Evolutionary conservation across 2,329 filamentous ascomycete species (phyloP).

Genomic region (Ceratocystis destructans): DNA sequence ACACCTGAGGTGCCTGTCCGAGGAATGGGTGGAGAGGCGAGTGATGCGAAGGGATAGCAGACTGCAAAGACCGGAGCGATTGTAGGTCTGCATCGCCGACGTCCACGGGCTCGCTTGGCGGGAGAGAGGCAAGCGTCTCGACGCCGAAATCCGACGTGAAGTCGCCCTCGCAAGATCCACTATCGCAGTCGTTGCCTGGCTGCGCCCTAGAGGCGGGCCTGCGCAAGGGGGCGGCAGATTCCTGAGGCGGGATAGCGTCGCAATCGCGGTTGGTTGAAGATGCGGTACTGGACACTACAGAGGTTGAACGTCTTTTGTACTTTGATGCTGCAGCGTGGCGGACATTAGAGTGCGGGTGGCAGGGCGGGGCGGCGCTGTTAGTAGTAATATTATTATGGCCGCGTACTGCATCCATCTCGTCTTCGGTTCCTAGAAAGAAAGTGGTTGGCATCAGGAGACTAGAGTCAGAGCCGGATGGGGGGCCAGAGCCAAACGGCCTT

Average conservation of each 20-base stretch:
- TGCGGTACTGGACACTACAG: not conserved
- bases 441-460: not conserved
- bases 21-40: not conserved
- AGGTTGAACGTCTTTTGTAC: not conserved
- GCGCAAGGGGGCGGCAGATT: not conserved
- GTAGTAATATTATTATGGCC: not conserved
- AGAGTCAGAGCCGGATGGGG: not conserved
- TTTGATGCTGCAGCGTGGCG: not conserved
- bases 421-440: slow-evolving; percentile 13
- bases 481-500: not conserved
- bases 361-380: not conserved
- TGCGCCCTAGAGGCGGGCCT: not conserved
- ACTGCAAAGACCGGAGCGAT: slow-evolving; percentile 17
- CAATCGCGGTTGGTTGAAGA: not conserved
- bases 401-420: slow-evolving; percentile 11
- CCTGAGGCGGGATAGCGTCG: not conserved
- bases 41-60: not conserved
- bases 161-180: not conserved
- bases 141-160: slow-evolving; percentile 8
- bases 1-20: not conserved
- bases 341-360: slow-evolving; percentile 1
- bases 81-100: slow-evolving; percentile 13
- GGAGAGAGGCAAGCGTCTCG: slow-evolving; percentile 9
- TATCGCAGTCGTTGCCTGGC: not conserved
- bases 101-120: slow-evolving; percentile 9